A percentile compares a stretch with the other conserved stretches of the same genome.
These are phyloP conservation scores for Rhododendron vialii DNA, from an alignment of 148 eudicot species.

Conservation along the genomic window DNA sequence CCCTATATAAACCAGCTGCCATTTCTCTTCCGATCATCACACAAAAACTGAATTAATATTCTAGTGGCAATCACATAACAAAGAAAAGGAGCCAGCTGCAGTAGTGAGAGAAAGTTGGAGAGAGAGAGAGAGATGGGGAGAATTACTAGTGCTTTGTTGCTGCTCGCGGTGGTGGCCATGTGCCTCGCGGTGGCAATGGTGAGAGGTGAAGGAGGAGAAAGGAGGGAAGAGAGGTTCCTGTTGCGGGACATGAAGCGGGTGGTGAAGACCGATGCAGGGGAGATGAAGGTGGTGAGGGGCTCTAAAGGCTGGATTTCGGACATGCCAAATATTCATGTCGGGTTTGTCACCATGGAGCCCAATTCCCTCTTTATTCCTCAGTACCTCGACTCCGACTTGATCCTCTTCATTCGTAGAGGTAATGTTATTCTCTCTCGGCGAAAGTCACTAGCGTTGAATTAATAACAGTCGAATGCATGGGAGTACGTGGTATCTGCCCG, in stretches of 20 bases:
- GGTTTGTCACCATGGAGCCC: conserved; percentile 14
- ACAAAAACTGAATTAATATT: neutral
- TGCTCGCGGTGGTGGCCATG: conserved; percentile 20
- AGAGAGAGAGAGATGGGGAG: neutral
- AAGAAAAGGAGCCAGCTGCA: neutral
- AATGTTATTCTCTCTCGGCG: neutral
- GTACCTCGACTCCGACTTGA: too few species aligned
- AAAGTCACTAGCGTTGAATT: too few species aligned
- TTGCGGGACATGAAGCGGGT: conserved; percentile 44
- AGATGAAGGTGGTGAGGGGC: conserved; percentile 55
- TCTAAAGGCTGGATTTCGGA: conserved; percentile 15
- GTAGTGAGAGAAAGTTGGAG: neutral
- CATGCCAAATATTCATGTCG: conserved; percentile 50
- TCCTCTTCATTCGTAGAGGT: conserved; percentile 47
- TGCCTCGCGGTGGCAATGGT: conserved; percentile 18
- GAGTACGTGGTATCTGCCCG: too few species aligned
- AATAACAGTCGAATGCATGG: too few species aligned
- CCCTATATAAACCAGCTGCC: neutral
- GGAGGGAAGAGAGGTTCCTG: conserved; percentile 35
- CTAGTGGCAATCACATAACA: neutral
- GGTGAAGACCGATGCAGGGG: conserved; percentile 74
- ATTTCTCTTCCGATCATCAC: neutral
- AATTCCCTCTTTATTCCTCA: too few species aligned
- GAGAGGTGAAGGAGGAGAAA: neutral
- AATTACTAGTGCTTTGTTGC: conserved; percentile 12